These are phyloP conservation scores for Microsporum canis DNA, from an alignment of 2,329 filamentous ascomycete genomes.

Conservation along the genomic window DNA sequence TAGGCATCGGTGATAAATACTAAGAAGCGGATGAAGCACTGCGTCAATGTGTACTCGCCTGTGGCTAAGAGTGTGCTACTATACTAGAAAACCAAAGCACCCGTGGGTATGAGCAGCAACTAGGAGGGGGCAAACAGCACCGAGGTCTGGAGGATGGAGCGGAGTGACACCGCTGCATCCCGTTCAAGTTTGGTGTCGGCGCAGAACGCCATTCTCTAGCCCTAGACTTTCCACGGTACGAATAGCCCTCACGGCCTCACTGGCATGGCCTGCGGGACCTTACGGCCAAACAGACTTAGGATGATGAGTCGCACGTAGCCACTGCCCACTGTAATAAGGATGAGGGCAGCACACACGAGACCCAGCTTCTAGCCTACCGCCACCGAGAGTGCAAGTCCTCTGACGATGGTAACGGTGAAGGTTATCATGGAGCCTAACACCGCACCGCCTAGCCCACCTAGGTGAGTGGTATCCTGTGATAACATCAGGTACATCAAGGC, in stretches of 20 bases:
- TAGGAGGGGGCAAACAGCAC: conserved; percentile 73
- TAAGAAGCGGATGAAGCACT: conserved; percentile 86
- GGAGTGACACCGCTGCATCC: neutral
- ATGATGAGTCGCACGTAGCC: conserved; percentile 80
- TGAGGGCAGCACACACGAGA: conserved; percentile 18
- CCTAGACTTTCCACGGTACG: conserved; percentile 86
- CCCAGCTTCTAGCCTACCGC: neutral
- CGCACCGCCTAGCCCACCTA: neutral
- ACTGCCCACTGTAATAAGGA: conserved; percentile 65
- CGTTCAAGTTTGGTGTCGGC: conserved; percentile 56
- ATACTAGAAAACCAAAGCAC: conserved; percentile 88
- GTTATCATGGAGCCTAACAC: neutral
- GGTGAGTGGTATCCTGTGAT: no score
- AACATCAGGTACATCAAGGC: no score
- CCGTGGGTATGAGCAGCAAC: conserved; percentile 68
- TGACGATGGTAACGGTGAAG: neutral
- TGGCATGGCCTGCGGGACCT: conserved; percentile 70
- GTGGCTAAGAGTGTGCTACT: conserved; percentile 64
- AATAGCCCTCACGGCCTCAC: conserved; percentile 85
- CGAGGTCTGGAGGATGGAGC: conserved; percentile 51
- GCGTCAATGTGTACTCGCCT: conserved; percentile 62
- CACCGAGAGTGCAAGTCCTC: neutral
- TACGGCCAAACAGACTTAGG: conserved; percentile 64
- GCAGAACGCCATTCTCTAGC: conserved; percentile 67
- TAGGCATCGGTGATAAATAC: conserved; percentile 83